A percentile compares a stretch with the other conserved stretches of the same genome.
These are phyloP conservation scores for Pyrenochaeta sp. DNA, from an alignment of 2,329 filamentous ascomycete genomes.

Conservation along the genomic window DNA sequence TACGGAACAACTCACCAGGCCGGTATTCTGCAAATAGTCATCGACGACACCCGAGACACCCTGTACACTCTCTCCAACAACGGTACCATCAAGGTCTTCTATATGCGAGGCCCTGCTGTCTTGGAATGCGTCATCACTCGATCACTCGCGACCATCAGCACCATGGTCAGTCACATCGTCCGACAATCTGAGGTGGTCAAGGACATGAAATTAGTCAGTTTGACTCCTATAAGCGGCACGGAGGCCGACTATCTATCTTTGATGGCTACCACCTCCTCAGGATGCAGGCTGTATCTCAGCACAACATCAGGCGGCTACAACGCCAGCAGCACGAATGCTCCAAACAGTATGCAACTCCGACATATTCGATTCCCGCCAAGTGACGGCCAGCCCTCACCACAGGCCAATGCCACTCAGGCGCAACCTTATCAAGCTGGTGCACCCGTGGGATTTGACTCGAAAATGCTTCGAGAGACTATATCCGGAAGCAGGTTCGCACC, in stretches of 20 bases:
- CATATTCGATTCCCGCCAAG: slow-evolving; percentile 92
- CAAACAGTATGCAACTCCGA: slow-evolving; percentile 96
- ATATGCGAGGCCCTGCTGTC: slow-evolving; percentile 71
- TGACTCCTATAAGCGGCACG: slow-evolving; percentile 80
- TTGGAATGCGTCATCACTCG: slow-evolving; percentile 65
- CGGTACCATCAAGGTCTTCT: slow-evolving; percentile 90
- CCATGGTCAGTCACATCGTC: slow-evolving; percentile 86
- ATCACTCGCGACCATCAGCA: slow-evolving; percentile 61
- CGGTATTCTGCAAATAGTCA: slow-evolving; percentile 76
- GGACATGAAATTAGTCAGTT: slow-evolving; percentile 77
- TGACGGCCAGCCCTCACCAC: slow-evolving; percentile 26
- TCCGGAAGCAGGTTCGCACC: slow-evolving; percentile 73
- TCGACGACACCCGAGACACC: slow-evolving; percentile 87
- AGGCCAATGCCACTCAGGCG: slow-evolving; percentile 34
- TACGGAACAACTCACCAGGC: slow-evolving; percentile 56
- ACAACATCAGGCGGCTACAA: slow-evolving; percentile 75
- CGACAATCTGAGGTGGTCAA: slow-evolving; percentile 71
- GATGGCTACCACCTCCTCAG: slow-evolving; percentile 88
- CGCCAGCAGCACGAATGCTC: slow-evolving; percentile 69
- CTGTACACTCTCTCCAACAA: slow-evolving; percentile 89
- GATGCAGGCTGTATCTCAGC: slow-evolving; percentile 90
- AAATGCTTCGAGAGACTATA: slow-evolving; percentile 47
- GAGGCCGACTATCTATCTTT: slow-evolving; percentile 86
- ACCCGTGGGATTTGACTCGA: slow-evolving; percentile 38
- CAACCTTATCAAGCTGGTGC: slow-evolving; percentile 38